A percentile compares a stretch with the other conserved stretches of the same genome.
Conservation (phyloP, 2,329 filamentous ascomycete genomes). For the Chaetoscypha palmicola region DNA sequence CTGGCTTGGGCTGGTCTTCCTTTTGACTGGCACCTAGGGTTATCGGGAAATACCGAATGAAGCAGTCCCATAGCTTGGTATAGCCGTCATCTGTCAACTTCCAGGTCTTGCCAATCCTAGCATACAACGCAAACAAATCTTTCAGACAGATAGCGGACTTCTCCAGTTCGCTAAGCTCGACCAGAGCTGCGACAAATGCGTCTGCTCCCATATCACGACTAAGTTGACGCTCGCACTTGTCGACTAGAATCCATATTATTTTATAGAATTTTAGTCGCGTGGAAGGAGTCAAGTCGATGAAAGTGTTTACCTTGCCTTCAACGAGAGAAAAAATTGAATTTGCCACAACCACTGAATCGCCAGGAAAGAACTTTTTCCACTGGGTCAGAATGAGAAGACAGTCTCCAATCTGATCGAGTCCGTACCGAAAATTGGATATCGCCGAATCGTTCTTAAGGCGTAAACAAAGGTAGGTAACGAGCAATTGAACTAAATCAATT, state of each 20-base stretch:
- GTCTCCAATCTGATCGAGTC: slow-evolving; percentile 16
- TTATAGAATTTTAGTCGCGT: slow-evolving; percentile 20
- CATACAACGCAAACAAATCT: slow-evolving; percentile 23
- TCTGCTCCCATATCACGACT: slow-evolving; percentile 14
- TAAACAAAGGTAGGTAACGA: slow-evolving; percentile 20
- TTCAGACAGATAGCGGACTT: slow-evolving; percentile 25
- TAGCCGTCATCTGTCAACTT: slow-evolving; percentile 9
- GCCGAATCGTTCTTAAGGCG: slow-evolving; percentile 9
- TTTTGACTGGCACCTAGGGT: slow-evolving; percentile 15
- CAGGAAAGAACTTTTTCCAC: slow-evolving; percentile 14
- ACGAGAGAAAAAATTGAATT: slow-evolving; percentile 18
- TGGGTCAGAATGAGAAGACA: slow-evolving; percentile 11
- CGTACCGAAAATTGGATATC: slow-evolving; percentile 16
- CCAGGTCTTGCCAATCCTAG: slow-evolving; percentile 20
- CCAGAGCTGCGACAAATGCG: slow-evolving; percentile 20
- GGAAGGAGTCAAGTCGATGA: slow-evolving; percentile 15
- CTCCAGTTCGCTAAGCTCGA: slow-evolving; percentile 23
- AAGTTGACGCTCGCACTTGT: slow-evolving; percentile 12
- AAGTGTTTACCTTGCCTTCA: slow-evolving; percentile 5
- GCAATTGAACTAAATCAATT: slow-evolving; percentile 12
- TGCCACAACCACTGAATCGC: slow-evolving; percentile 15
- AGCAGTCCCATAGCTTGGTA: slow-evolving; percentile 23
- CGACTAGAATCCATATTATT: slow-evolving; percentile 18
- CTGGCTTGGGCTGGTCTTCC: slow-evolving; percentile 15
- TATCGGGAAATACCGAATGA: slow-evolving; percentile 28